These are phyloP conservation scores for Filobasidium uniguttulatum DNA, from an alignment of 1,284 basidiomycete species.

Conservation along the genomic window DNA sequence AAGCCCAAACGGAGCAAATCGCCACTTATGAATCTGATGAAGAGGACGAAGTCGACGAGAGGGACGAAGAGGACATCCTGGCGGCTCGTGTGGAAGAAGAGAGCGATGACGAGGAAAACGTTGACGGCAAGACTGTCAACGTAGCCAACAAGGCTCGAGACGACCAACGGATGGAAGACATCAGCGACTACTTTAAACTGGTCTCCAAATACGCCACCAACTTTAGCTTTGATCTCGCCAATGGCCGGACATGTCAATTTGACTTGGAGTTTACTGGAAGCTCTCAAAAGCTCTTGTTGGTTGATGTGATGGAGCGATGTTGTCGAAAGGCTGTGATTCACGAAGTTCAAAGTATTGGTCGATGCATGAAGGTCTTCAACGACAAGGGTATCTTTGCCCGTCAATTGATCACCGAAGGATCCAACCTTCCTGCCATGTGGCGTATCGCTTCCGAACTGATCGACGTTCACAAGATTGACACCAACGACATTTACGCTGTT, in stretches of 20 bases:
- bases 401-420: conserved; percentile 51
- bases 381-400: conserved; percentile 34
- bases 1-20: conserved; percentile 50
- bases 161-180: conserved; percentile 30
- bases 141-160: conserved; percentile 41
- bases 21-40: conserved; percentile 54
- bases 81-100: conserved; percentile 49
- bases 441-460: conserved; percentile 64
- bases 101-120: conserved; percentile 35
- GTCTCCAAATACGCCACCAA: conserved; percentile 42
- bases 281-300: conserved; percentile 76
- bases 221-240: conserved; percentile 55
- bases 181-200: conserved; percentile 41
- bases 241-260: conserved; percentile 55
- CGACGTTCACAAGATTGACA: conserved; percentile 70
- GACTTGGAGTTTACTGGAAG: conserved; percentile 49
- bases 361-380: conserved; percentile 41
- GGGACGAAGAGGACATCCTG: conserved; percentile 46
- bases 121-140: conserved; percentile 36
- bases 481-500: conserved; percentile 91
- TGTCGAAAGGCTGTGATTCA: conserved; percentile 73
- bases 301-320: conserved; percentile 75
- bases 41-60: conserved; percentile 43
- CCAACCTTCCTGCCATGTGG: conserved; percentile 88
- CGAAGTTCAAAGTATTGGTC: conserved; percentile 71